phyloP scores from a whole-genome alignment of 805 yeast genomes.

The Monosporozyma solicola region DNA sequence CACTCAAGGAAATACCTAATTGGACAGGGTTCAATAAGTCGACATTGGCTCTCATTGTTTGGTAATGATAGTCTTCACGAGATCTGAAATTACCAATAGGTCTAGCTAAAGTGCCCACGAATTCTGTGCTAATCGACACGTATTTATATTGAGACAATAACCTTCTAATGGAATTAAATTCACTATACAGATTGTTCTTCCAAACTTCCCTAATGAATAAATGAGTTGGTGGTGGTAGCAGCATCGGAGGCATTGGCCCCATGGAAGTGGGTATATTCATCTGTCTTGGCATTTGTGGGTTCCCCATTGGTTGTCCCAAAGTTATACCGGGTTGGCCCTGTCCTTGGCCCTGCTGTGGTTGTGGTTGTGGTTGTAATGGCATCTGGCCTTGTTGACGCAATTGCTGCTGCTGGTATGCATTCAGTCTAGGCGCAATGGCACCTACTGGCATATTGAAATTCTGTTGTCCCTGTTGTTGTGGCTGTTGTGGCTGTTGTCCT shows the following conservation, averaged over 20 bases:
- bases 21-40: constrained; percentile 83
- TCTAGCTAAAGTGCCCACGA: constrained; percentile 92
- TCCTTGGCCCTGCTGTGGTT: constrained; percentile 5
- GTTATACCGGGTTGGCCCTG: constrained; percentile 4
- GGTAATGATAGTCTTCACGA: constrained; percentile 89
- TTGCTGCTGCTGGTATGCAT: constrained; percentile 11
- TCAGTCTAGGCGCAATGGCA: constrained; percentile 23
- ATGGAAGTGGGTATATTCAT: constrained; percentile 6
- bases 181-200: constrained; percentile 59
- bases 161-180: constrained; percentile 52
- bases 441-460: background rate
- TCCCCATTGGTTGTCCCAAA: constrained; percentile 6
- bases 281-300: constrained; percentile 11
- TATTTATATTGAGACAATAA: constrained; percentile 46
- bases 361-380: constrained; percentile 1
- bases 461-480: constrained; percentile 15
- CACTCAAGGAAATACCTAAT: constrained; percentile 69
- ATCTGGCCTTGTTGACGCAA: constrained; percentile 7
- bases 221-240: constrained; percentile 27
- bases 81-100: constrained; percentile 91
- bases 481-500: constrained; percentile 15
- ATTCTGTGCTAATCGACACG: constrained; percentile 77
- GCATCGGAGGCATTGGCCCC: constrained; percentile 11
- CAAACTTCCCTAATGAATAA: constrained; percentile 61
- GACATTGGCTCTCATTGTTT: constrained; percentile 84